These are phyloP conservation scores for Chaetomium sp. DNA, from an alignment of 2,329 filamentous ascomycete species.

Conservation along the genomic window DNA sequence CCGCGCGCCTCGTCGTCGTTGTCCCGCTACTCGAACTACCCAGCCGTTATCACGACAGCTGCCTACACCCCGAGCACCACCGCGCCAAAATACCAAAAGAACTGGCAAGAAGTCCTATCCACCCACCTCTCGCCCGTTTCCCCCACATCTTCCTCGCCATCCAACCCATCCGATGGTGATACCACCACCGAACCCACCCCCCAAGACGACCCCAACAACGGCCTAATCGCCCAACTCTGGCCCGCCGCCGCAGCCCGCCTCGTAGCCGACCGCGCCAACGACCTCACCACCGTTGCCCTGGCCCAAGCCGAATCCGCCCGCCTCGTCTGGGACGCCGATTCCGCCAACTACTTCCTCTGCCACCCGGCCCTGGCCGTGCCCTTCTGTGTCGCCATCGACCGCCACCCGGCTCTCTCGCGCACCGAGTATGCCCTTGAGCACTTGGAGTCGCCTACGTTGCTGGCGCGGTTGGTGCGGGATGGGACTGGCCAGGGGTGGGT, in stretches of 20 bases:
- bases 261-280: slow-evolving; percentile 54
- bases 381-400: slow-evolving; percentile 54
- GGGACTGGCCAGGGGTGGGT: slow-evolving; percentile 53
- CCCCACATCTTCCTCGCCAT: slow-evolving; percentile 22
- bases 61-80: slow-evolving; percentile 30
- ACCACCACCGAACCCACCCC: not conserved
- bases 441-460: slow-evolving; percentile 52
- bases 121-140: slow-evolving; percentile 51
- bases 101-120: slow-evolving; percentile 52
- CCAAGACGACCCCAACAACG: slow-evolving; percentile 38
- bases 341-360: slow-evolving; percentile 52
- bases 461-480: slow-evolving; percentile 55
- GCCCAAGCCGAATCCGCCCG: slow-evolving; percentile 64
- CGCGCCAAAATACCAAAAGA: slow-evolving; percentile 36
- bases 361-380: slow-evolving; percentile 58
- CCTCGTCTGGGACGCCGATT: slow-evolving; percentile 65
- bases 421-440: slow-evolving; percentile 61
- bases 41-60: slow-evolving; percentile 1
- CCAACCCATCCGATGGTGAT: not conserved
- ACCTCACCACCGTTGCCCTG: slow-evolving; percentile 52
- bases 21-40: slow-evolving; percentile 10
- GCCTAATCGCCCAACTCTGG: slow-evolving; percentile 62
- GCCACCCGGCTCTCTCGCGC: slow-evolving; percentile 52
- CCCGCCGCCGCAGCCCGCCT: slow-evolving; percentile 58
- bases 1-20: slow-evolving; percentile 13